phyloP scores from a whole-genome alignment of 208 protist species.

The Tritrichomonas musculus region DNA sequence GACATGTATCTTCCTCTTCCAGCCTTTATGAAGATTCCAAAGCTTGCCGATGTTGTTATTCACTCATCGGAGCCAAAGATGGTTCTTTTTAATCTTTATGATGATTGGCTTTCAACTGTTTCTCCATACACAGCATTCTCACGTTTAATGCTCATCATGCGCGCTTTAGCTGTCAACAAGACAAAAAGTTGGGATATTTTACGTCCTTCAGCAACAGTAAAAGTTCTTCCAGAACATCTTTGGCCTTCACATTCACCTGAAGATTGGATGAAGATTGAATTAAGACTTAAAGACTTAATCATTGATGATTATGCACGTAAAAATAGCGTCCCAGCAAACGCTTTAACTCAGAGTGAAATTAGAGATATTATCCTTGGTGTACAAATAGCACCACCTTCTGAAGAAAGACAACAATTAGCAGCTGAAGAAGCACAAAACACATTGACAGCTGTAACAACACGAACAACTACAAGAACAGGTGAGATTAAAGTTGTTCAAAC shows the following conservation, averaged over 20 bases:
- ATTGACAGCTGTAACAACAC: conserved; percentile 23
- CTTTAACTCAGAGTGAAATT: conserved; percentile 98
- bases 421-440: conserved; percentile 67
- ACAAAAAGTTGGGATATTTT: conserved; percentile 87
- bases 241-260: conserved; percentile 97
- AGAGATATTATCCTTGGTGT: conserved; percentile 99
- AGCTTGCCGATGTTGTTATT: conserved; percentile 96
- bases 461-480: conserved; percentile 56
- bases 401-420: conserved; percentile 89
- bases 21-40: conserved; percentile 93
- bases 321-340: conserved; percentile 96
- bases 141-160: conserved; percentile 95
- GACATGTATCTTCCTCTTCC: conserved; percentile 98
- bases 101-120: conserved; percentile 98
- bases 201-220: conserved; percentile 82
- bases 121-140: conserved; percentile 97
- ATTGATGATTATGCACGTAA: conserved; percentile 97
- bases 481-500: conserved; percentile 78
- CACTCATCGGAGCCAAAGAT: conserved; percentile 96
- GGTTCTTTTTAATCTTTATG: conserved; percentile 98
- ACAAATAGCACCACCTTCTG: conserved; percentile 90
- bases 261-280: conserved; percentile 95
- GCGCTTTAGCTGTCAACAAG: conserved; percentile 92
- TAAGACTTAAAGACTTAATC: conserved; percentile 98
- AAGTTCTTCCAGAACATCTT: conserved; percentile 90